Evolutionary conservation across 2,329 filamentous ascomycete species (phyloP).

Genomic region (Colletotrichum sp.): DNA sequence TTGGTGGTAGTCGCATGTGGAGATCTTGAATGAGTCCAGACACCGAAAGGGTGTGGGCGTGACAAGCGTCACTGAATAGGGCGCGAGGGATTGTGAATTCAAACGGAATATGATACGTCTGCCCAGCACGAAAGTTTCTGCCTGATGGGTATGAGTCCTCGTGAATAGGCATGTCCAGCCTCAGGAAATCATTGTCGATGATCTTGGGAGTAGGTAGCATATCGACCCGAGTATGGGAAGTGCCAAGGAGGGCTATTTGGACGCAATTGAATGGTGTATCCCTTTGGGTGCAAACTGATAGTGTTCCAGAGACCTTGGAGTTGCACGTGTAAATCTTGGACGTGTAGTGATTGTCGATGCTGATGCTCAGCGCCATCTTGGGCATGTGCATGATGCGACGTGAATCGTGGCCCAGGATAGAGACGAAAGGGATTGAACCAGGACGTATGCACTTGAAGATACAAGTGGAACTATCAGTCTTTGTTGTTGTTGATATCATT

Average conservation of each 20-base stretch:
- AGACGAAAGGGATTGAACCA: neutral
- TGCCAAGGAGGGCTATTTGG: conserved; percentile 58
- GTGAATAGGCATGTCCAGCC: conserved; percentile 58
- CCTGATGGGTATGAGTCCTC: conserved; percentile 49
- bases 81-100: conserved; percentile 62
- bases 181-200: conserved; percentile 58
- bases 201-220: conserved; percentile 52
- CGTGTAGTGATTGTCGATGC: conserved; percentile 57
- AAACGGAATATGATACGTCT: conserved; percentile 59
- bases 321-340: conserved; percentile 61
- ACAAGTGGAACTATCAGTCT: neutral
- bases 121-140: conserved; percentile 49
- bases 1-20: conserved; percentile 60
- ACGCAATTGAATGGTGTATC: conserved; percentile 55
- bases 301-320: conserved; percentile 54
- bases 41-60: conserved; percentile 53
- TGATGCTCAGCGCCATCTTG: conserved; percentile 46
- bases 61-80: conserved; percentile 62
- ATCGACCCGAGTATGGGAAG: conserved; percentile 54
- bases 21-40: conserved; percentile 51
- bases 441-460: neutral
- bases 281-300: conserved; percentile 46
- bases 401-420: neutral
- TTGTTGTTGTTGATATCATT: neutral
- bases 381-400: conserved; percentile 24